These are phyloP conservation scores for Xylariaceae sp. DNA, from an alignment of 2,329 filamentous ascomycete species.

Conservation along the genomic window DNA sequence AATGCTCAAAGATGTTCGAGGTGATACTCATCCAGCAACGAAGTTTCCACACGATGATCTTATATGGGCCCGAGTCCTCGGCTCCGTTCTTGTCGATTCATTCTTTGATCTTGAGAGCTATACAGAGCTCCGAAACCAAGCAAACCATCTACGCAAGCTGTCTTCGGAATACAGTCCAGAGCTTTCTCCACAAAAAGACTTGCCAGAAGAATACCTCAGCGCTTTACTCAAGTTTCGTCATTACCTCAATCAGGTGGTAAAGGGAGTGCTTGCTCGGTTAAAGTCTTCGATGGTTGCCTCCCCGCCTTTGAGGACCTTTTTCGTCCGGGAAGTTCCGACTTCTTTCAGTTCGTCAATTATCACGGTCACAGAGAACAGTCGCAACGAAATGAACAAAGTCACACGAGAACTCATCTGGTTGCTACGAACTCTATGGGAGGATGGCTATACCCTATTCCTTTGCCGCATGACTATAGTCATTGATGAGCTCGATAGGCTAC, in stretches of 20 bases:
- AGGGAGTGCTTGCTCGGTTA: conserved; percentile 29
- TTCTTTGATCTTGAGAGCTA: conserved; percentile 37
- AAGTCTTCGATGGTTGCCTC: conserved; percentile 33
- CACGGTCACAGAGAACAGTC: conserved; percentile 21
- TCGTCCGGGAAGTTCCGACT: conserved; percentile 26
- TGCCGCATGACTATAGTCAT: conserved; percentile 34
- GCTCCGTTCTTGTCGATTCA: conserved; percentile 30
- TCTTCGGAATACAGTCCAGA: conserved; percentile 29
- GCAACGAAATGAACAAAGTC: conserved; percentile 16
- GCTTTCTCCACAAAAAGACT: conserved; percentile 31
- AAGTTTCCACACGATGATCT: conserved; percentile 10
- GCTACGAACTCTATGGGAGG: conserved; percentile 36
- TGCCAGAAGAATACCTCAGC: conserved; percentile 37
- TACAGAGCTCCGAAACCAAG: conserved; percentile 34
- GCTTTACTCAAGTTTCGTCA: conserved; percentile 39
- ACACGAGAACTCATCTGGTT: conserved; percentile 34
- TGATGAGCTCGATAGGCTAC: conserved; percentile 46
- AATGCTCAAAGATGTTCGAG: conserved; percentile 37
- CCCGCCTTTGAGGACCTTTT: conserved; percentile 37
- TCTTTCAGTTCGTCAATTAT: conserved; percentile 13
- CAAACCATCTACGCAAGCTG: conserved; percentile 24
- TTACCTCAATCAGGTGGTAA: conserved; percentile 32
- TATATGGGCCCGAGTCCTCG: conserved; percentile 40
- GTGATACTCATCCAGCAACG: conserved; percentile 27
- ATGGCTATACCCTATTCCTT: conserved; percentile 30